Percentiles rank a stretch among this genome's conserved stretches.
Evolutionary conservation across 129 eudicot species (phyloP).

Genomic region (Tanacetum coccineum): DNA sequence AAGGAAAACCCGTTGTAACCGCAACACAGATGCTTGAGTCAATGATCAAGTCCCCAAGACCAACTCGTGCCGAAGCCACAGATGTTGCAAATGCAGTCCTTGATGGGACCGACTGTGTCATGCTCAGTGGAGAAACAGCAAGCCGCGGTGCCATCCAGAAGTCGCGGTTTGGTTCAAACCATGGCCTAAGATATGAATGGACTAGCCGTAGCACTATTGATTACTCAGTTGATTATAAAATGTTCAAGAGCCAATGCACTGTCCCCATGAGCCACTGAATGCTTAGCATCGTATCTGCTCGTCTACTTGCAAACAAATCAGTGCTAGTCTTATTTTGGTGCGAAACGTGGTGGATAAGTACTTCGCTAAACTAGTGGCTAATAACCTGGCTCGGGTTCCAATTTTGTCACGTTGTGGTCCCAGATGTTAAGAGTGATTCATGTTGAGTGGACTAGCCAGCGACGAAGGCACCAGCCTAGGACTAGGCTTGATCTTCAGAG

Average conservation of each 20-base stretch:
- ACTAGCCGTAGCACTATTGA: constrained; percentile 45
- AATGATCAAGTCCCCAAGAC: constrained; percentile 53
- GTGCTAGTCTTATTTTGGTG: constrained; percentile 32
- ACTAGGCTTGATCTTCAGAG: constrained; percentile 28
- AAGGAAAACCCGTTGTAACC: constrained; percentile 52
- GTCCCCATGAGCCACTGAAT: constrained; percentile 42
- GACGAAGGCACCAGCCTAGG: constrained; percentile 33
- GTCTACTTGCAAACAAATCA: constrained; percentile 28
- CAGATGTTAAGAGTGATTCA: constrained; percentile 24
- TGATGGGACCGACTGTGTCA: constrained; percentile 55
- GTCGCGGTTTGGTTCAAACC: constrained; percentile 49
- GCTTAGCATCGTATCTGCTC: constrained; percentile 36
- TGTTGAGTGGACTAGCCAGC: constrained; percentile 17
- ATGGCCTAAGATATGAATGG: constrained; percentile 58
- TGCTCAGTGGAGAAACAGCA: constrained; percentile 58
- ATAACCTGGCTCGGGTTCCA: constrained; percentile 32
- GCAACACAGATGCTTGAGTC: constrained; percentile 60
- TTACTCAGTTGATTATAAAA: constrained; percentile 19
- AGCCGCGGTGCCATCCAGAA: constrained; percentile 68
- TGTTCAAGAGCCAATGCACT: constrained; percentile 22
- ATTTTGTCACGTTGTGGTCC: constrained; percentile 35
- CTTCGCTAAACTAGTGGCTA: constrained; percentile 41
- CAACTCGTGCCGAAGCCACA: constrained; percentile 57
- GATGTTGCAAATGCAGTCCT: constrained; percentile 60
- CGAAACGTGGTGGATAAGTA: constrained; percentile 38